Evolutionary conservation across 202 grass and related monocot genomes (phyloP).

Genomic region (Setaria italica): DNA sequence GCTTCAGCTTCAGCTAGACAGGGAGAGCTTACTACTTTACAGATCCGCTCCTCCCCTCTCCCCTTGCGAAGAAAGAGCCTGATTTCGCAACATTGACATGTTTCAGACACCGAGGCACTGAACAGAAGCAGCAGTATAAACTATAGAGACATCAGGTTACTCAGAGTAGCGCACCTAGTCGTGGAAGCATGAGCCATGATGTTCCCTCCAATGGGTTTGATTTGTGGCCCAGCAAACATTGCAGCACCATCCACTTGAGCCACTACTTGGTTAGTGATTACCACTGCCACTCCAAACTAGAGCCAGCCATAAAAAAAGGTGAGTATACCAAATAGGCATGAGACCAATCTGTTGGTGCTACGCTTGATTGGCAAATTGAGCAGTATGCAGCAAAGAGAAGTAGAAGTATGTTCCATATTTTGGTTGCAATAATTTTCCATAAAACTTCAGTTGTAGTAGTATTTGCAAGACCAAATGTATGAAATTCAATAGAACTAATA

Average conservation of each 20-base stretch:
- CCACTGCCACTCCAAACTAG: conserved; percentile 97
- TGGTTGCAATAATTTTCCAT: neutral
- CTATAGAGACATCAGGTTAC: neutral
- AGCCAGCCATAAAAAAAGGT: neutral
- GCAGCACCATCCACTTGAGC: conserved; percentile 97
- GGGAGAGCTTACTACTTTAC: conserved; percentile 96
- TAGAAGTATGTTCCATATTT: neutral
- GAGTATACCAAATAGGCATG: conserved; percentile 10
- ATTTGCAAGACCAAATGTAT: neutral
- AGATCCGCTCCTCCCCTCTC: conserved; percentile 80
- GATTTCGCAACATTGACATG: conserved; percentile 9
- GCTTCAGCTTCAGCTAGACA: conserved; percentile 92
- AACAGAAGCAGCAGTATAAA: neutral
- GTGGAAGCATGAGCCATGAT: conserved; percentile 97
- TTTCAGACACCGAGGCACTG: neutral
- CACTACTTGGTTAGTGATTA: conserved; percentile 97
- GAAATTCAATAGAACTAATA: neutral
- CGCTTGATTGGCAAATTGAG: neutral
- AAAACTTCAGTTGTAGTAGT: neutral
- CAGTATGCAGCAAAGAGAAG: neutral
- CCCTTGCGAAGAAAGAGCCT: conserved; percentile 95
- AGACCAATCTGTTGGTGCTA: neutral
- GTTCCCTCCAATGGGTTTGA: conserved; percentile 92
- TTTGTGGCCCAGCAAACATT: conserved; percentile 92
- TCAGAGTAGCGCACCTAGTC: conserved; percentile 44